Base-by-base conservation (phyloP, 164 flowering plant species). In the Liquidambar formosana region DNA sequence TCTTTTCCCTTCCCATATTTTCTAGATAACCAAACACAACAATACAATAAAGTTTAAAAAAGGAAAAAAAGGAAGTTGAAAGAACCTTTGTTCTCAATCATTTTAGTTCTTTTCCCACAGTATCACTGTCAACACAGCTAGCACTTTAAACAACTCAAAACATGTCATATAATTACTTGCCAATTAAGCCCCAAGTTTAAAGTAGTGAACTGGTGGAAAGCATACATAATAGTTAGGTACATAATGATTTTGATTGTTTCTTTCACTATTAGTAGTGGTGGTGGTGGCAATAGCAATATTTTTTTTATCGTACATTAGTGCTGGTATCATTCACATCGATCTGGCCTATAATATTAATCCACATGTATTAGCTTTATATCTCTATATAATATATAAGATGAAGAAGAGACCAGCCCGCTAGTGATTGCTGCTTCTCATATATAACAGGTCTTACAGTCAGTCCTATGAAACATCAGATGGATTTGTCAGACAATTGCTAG, bases 71-170 rank as follows among this genome's bases (percentile, higher is more conserved):
- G 0, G 26, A 11, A 22, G 13, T 25, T 9, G 8, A 19, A 22
- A 53, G 23, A 53, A 53, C 26, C 23, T 15, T 53, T 53, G 27
- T 59, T 59, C 62, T 59, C 62, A 59, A 16, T 58, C 47, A n/a
- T 44, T 69, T 13, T 15, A 23, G 6, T 65, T 65, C 57, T 33
- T 72, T 71, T 66, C 41, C 25, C 53, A 64, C 51, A 22, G 44
- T 71, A 62, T 71, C 68, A 13, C 60, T 53, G 22, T 72, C 43
- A 65, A 43, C 67, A 70, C 56, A 71, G 61, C 67, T 63, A 63
- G 52, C 72, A 68, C 44, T 19, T 28, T 49, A 65, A 63, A 43
- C 21, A 49, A 49, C n/a, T 49, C 22, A 54, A 54, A 22, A 10
- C 27, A 9, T 21, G 11, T 23, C 14, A 9, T 5, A 2, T 15